Conservation (phyloP, 2,329 filamentous ascomycete genomes). For the Dissoconium aciculare region DNA sequence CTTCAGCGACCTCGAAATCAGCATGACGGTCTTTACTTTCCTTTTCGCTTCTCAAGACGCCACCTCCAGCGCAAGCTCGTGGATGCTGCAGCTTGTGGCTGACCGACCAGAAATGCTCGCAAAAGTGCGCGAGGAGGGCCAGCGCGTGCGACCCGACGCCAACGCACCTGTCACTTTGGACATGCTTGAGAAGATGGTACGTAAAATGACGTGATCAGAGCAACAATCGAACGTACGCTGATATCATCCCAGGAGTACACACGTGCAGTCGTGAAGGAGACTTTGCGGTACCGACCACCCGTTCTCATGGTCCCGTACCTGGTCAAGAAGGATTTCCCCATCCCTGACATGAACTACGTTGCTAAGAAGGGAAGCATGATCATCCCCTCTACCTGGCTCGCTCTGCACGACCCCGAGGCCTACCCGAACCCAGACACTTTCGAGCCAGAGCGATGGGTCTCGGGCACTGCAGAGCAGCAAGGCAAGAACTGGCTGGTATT, state of each 20-base stretch:
- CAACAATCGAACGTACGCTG: constrained; percentile 1
- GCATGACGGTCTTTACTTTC: constrained; percentile 89
- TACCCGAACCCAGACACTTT: constrained; percentile 82
- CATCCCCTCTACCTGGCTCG: constrained; percentile 77
- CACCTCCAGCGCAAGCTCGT: constrained; percentile 82
- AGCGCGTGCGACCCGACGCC: constrained; percentile 16
- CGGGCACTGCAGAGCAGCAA: constrained; percentile 74
- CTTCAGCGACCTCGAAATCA: constrained; percentile 82
- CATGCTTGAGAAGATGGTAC: constrained; percentile 61
- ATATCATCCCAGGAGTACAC: constrained; percentile 48
- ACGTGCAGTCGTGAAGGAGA: constrained; percentile 78
- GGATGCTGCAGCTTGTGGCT: constrained; percentile 88
- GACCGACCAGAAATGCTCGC: constrained; percentile 87
- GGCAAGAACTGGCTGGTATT: constrained; percentile 97
- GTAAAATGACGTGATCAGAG: neutral
- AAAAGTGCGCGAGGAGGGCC: constrained; percentile 67
- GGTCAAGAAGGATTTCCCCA: constrained; percentile 88
- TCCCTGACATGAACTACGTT: constrained; percentile 67
- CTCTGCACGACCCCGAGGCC: constrained; percentile 81
- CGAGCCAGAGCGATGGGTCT: constrained; percentile 78
- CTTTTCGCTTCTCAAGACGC: constrained; percentile 96
- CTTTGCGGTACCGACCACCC: constrained; percentile 83
- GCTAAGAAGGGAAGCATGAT: constrained; percentile 92
- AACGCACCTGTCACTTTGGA: constrained; percentile 51
- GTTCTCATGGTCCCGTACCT: constrained; percentile 95